Base-by-base conservation (phyloP, 164 flowering plant species). In the Kingdonia uniflora region DNA sequence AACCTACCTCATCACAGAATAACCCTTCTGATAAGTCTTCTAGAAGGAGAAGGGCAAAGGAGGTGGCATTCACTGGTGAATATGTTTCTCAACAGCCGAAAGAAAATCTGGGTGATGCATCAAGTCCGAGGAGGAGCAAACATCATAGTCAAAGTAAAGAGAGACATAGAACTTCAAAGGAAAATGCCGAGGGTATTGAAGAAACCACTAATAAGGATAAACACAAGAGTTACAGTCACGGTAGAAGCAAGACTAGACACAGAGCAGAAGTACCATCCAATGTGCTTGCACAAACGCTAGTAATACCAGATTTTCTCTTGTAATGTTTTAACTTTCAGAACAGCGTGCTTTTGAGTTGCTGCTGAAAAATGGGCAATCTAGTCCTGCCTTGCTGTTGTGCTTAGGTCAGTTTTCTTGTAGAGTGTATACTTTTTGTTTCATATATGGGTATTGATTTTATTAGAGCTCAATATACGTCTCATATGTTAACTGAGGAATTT, bases 271-370 rank as follows among this genome's bases (percentile, higher is more conserved):
- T 54, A 19, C 60, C 74, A 37, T 11, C 52, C 19, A 58, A 49
- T 57, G 73, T 74, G 39, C 74, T 54, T 62, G 59, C 76, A 50
- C 79, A 80, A 58, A 45, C 84, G 19, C 66, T 75, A 35, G 87
- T 72, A 2, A 75, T 90, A 41, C 97, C 87, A 15, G 97, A 90
- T 77, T 81, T 82, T 60, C 95, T 87, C 56, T 68, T 90, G 62
- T 90, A 75, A 72, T 63, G 57, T 42, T 64, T 26, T 40, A 40
- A 26, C 1, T 35, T 55, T 47, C 12, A 22, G 2, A 14, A 5
- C 4, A 29, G 12, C n/a, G 17, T 19, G 39, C n/a, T 35, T 62
- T 41, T 38, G 57, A 15, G 14, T 19, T 56, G 45, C 19, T 44
- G 21, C 15, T 21, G 47, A 37, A 20, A 42, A 52, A 19, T 42